Base-by-base conservation (phyloP, 169 alveolate species). In the Plasmodium gallinaceum region DNA sequence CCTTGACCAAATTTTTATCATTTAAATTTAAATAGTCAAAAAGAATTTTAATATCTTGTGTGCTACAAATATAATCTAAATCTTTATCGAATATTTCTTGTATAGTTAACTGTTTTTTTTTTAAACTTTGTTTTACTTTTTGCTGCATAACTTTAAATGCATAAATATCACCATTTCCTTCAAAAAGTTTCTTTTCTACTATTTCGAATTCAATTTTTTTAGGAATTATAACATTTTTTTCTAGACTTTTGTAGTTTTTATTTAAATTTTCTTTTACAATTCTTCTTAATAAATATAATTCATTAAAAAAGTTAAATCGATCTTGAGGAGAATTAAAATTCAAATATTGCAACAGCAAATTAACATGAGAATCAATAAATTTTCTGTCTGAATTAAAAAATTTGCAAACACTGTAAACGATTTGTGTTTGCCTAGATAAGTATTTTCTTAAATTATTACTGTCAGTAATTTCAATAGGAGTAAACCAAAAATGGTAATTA, bases 321-420 rank as follows among this genome's bases (percentile, higher is more conserved):
- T 86, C 71, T 52, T 86, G 52, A 14, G 92, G 92, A 3, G 88
- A 5, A 65, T 86, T 86, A 70, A 71, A 86, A 86, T 86, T 86
- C 54, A 86, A 86, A 42, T 64, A 86, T 54, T 86, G 92, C 52
- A 86, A 64, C 16, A 86, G 37, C 52, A 86, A 86, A 32, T 86
- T 86, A 14, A 86, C 92, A 60, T 86, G 92, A 9, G 88, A 87
- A 48, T 86, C 92, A 46, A 86, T 86, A 70, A 86, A 86, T 71
- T 86, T 86, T 45, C 86, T 48, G 58, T 86, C 92, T 7, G 92
- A 86, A 37, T 86, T 86, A 71, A 86, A 86, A 71, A 86, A 86
- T 60, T 86, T 86, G 45, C 92, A 86, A 16, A 71, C 92, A 51
- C 92, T 86, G 60, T 86, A 86, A 8, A 72, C 87, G 12, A 72